Conservation (phyloP, 306 rosid genomes). For the Dalbergia cultrata region DNA sequence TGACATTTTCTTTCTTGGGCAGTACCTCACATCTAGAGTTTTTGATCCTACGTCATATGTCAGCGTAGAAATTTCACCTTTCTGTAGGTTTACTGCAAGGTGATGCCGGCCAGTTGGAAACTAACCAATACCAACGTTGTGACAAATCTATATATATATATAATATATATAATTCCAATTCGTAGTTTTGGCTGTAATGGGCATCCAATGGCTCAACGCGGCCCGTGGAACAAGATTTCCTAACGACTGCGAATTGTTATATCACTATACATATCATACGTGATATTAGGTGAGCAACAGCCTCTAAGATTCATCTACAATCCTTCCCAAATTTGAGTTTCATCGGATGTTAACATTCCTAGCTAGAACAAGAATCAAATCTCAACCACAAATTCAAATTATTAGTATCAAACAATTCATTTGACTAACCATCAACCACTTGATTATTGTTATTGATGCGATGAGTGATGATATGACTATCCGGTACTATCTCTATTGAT, state of each 20-base stretch:
- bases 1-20: too few relatives aligned
- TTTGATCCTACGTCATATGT: too few relatives aligned
- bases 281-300: constrained; percentile 42
- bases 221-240: background rate
- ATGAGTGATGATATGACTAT: too few relatives aligned
- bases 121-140: background rate
- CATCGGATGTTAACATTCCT: constrained; percentile 6
- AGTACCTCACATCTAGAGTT: too few relatives aligned
- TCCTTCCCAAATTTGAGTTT: background rate
- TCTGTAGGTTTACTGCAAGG: too few relatives aligned
- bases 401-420: constrained; percentile 22
- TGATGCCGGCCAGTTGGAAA: background rate
- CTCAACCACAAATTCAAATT: background rate
- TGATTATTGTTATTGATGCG: too few relatives aligned
- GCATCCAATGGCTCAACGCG: background rate
- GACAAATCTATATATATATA: too few relatives aligned
- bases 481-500: background rate
- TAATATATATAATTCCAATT: background rate
- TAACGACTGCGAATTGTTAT: background rate
- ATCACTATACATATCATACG: background rate
- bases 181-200: too few relatives aligned
- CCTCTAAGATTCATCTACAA: background rate
- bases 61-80: too few relatives aligned
- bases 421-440: constrained; percentile 38
- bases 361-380: background rate